Evolutionary conservation across 306 rosid species (phyloP), one percentile per base, ranked within the genome.

Genomic region (Lathyrus oleraceus): DNA sequence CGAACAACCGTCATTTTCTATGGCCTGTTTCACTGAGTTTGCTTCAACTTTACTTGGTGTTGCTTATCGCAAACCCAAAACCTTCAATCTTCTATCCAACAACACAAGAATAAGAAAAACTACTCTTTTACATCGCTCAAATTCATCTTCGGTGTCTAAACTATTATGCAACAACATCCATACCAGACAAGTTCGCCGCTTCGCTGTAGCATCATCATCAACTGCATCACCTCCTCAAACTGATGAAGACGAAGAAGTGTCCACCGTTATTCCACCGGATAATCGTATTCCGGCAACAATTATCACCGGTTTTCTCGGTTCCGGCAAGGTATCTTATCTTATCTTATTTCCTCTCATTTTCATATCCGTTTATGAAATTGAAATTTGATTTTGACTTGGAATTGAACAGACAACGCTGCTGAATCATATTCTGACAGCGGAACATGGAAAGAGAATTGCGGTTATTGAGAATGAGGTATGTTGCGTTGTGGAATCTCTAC

Each of bases 281-380:
- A 64, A 88, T 65, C 85, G 95, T 44, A 73, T 94, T 70, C 97
- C 95, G 0, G 99, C 99, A 1, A 94, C 99, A 10, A 94, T 94
- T 44, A 91, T 91, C 63, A 94, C 97, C 61, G 96, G 99, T 5
- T 94, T 94, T 69, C 82, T 94, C 63, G 99, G 99, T 53, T 88
- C 99, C 49, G 99, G 97, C 66, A 87, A 94, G 97, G 99, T 94
- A 70, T 13, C 12, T 20, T 53, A 4, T 28, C 1, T 21, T 1
- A 6, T 6, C 6, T 3, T 10, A 16, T 21, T 1, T 53, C 5
- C 19, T 4, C 10, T 44, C 9, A 0, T 20, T 62, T 62, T 39
- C 6, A 47, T 52, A 11, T 10, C n/a, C 4, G 5, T 20, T 4
- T 17, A 10, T 7, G 10, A 35, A 17, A 10, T 15, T 8, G 14